Base-by-base conservation (phyloP, 2,329 filamentous ascomycete genomes). In the Sclerotinia trifoliorum region DNA sequence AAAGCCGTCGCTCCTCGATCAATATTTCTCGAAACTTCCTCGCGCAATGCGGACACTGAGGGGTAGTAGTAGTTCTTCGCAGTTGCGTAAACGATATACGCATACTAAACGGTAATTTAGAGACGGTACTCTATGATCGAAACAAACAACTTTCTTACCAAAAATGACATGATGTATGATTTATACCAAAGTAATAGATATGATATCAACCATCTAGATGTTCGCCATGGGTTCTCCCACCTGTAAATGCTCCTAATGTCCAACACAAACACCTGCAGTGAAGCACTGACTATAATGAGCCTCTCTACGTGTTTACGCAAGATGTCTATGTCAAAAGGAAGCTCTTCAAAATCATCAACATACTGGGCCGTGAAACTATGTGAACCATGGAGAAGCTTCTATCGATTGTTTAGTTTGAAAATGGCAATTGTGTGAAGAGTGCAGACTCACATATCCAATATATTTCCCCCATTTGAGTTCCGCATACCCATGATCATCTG, bases 351-450 rank as follows among this genome's bases (percentile, higher is more conserved):
- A 55, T 72, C 71, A 61, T 73, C 78, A 13, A 80, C 76, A 54
- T 80, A 80, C 68, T 78, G 76, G 4, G 77, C 77, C 26, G 78
- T 76, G 54, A 80, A 80, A 26, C 70, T 70, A 35, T 78, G 73
- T 2, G 76, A 76, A 32, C 71, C 70, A 51, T 75, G 75, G 17
- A 75, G 55, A 8, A 78, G 52, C 65, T 78, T 73, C 76, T 80
- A 54, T 48, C 17, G 10, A 10, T 44, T n/a, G 65, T 24, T 55
- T 32, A 75, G 44, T 32, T 55, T 67, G 26, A 39, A 6, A 24
- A 26, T 52, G 26, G 15, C 4, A 26, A 35, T 26, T 6, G 24
- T 26, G 17, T 48, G 17, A 46, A 35, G 5, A 21, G 13, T 42
- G n/a, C 52, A 61, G 19, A 69, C 70, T 67, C 44, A 69, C 71